Conservation (phyloP, 148 eudicot species). For the Pouteria glomerata region DNA sequence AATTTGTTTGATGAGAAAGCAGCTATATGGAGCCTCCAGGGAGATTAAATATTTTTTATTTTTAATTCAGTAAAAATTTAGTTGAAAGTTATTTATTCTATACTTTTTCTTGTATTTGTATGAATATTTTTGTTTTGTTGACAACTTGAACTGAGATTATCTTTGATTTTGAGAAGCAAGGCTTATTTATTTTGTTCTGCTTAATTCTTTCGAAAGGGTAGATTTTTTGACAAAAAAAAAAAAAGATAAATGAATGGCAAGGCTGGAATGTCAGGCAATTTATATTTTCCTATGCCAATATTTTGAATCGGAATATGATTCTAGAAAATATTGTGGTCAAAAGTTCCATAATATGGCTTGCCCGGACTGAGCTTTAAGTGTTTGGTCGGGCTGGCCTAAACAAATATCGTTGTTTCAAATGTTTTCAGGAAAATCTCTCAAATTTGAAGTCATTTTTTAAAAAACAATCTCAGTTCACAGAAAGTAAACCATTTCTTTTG, state of each 20-base stretch:
- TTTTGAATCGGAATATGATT: background rate
- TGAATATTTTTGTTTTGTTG: background rate
- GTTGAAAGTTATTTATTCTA: background rate
- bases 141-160: background rate
- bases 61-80: background rate
- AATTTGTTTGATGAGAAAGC: background rate
- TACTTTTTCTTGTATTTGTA: background rate
- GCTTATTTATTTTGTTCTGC: background rate
- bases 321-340: background rate
- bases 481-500: too few species aligned
- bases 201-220: too few species aligned
- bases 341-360: too few species aligned
- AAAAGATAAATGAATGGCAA: background rate
- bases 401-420: too few species aligned
- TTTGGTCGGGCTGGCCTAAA: too few species aligned
- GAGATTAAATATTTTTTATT: background rate
- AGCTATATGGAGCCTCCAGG: background rate
- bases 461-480: too few species aligned
- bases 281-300: background rate
- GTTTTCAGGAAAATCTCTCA: too few species aligned
- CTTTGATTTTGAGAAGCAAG: background rate
- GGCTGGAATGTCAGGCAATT: background rate
- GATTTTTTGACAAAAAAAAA: background rate
- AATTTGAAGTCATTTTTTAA: too few species aligned
- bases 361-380: too few species aligned